Percentiles rank a stretch among this genome's conserved stretches.
phyloP scores from a whole-genome alignment of 495 filamentous ascomycete species.

The Aspergillus diversus region DNA sequence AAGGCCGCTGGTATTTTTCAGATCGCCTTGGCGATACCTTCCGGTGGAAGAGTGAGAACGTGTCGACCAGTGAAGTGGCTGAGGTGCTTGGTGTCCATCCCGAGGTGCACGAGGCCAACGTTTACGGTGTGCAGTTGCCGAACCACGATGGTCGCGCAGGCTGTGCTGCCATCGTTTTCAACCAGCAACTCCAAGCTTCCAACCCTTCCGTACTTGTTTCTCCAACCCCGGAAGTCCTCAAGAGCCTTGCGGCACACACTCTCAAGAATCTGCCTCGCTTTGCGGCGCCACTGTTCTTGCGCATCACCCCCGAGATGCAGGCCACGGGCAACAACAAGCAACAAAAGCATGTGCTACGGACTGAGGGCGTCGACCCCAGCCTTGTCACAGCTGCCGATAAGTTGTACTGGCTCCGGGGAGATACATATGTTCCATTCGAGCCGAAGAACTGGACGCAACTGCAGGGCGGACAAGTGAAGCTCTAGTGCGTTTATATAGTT shows the following conservation, averaged over 20 bases:
- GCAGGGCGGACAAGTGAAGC: constrained; percentile 61
- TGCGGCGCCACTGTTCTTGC: constrained; percentile 77
- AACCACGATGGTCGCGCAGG: constrained; percentile 86
- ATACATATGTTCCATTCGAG: constrained; percentile 69
- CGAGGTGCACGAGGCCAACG: constrained; percentile 75
- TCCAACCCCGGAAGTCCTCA: constrained; percentile 48
- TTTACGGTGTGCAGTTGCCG: constrained; percentile 84
- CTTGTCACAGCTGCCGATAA: constrained; percentile 58
- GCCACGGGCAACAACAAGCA: constrained; percentile 88
- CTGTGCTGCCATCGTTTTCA: constrained; percentile 71
- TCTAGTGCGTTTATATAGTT: constrained; percentile 15
- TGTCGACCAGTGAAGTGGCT: constrained; percentile 77
- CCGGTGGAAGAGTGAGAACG: constrained; percentile 95
- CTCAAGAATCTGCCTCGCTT: constrained; percentile 67
- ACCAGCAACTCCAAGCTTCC: constrained; percentile 43
- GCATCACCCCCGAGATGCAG: constrained; percentile 63
- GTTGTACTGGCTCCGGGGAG: constrained; percentile 70
- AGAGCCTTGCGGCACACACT: constrained; percentile 62
- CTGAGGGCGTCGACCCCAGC: constrained; percentile 71
- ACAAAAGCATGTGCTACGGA: constrained; percentile 71
- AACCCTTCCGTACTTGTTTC: constrained; percentile 30
- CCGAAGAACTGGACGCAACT: constrained; percentile 69
- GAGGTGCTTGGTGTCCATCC: constrained; percentile 71
- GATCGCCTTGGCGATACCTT: constrained; percentile 95
- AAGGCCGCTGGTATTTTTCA: constrained; percentile 81